These are phyloP conservation scores for Naegleria gruberi DNA, from an alignment of 208 protist species.

Conservation along the genomic window DNA sequence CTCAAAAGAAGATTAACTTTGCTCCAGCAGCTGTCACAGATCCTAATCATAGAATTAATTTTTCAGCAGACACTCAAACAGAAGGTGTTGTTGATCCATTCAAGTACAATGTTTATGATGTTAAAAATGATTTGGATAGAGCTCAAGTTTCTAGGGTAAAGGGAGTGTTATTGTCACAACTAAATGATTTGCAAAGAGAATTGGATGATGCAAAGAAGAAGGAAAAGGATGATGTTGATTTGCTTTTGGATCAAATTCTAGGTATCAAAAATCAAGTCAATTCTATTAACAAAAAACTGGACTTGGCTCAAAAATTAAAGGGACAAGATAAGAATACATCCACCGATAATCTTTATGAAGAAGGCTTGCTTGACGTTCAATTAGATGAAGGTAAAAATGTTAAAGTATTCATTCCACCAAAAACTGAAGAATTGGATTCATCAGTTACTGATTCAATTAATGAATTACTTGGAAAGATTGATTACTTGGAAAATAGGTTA, in stretches of 20 bases:
- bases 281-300: background rate
- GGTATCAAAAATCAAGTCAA: background rate
- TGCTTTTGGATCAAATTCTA: background rate
- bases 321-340: background rate
- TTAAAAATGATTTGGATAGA: background rate
- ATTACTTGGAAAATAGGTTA: background rate
- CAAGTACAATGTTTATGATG: background rate
- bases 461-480: background rate
- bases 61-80: background rate
- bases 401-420: background rate
- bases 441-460: background rate
- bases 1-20: background rate
- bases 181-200: background rate
- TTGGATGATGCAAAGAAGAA: background rate
- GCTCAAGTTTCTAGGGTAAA: background rate
- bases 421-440: background rate
- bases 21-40: background rate
- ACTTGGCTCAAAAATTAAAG: background rate
- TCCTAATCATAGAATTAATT: background rate
- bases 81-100: background rate
- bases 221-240: background rate
- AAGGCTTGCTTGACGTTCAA: background rate
- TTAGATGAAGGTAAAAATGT: background rate
- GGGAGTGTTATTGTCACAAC: background rate
- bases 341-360: background rate